A percentile compares a stretch with the other conserved stretches of the same genome.
Evolutionary conservation across 2,329 filamentous ascomycete genomes (phyloP).

Genomic region (Alternaria dauci): DNA sequence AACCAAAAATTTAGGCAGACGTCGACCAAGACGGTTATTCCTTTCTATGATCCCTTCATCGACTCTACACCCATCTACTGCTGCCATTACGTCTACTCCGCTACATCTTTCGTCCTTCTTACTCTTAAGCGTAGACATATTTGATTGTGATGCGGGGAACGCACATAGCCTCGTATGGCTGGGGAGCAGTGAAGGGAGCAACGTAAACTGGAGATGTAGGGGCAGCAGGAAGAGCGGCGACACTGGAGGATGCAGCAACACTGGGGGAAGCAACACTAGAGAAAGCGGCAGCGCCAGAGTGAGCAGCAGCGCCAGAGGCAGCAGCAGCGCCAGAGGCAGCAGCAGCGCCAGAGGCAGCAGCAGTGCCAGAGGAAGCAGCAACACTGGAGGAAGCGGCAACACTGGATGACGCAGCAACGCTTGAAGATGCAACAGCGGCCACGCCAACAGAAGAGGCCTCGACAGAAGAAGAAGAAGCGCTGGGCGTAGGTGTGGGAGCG

Average conservation of each 20-base stretch:
- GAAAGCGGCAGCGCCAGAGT: conserved; percentile 1
- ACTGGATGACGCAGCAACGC: conserved; percentile 11
- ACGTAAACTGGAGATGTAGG: conserved; percentile 33
- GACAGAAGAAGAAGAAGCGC: conserved; percentile 28
- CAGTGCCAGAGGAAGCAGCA: conserved; percentile 9
- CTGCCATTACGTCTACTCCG: conserved; percentile 28
- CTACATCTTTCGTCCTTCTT: conserved; percentile 28
- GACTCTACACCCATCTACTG: conserved; percentile 27
- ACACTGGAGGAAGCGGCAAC: conserved; percentile 12
- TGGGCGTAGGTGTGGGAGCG: conserved; percentile 28
- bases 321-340: conserved; percentile 8
- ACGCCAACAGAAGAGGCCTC: conserved; percentile 26
- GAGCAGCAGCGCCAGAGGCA: conserved; percentile 8
- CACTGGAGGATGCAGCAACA: conserved; percentile 9
- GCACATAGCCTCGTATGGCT: conserved; percentile 26
- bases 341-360: conserved; percentile 1
- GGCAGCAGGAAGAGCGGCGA: conserved; percentile 26
- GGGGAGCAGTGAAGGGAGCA: conserved; percentile 28
- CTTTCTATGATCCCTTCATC: conserved; percentile 26
- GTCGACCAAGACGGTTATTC: conserved; percentile 23
- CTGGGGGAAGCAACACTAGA: conserved; percentile 8
- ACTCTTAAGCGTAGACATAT: conserved; percentile 31
- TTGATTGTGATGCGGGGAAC: conserved; percentile 26
- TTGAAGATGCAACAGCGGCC: conserved; percentile 24
- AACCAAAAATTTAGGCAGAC: conserved; percentile 26